phyloP scores from a whole-genome alignment of 2,329 filamentous ascomycete genomes.

The Nothophoma quercina region DNA sequence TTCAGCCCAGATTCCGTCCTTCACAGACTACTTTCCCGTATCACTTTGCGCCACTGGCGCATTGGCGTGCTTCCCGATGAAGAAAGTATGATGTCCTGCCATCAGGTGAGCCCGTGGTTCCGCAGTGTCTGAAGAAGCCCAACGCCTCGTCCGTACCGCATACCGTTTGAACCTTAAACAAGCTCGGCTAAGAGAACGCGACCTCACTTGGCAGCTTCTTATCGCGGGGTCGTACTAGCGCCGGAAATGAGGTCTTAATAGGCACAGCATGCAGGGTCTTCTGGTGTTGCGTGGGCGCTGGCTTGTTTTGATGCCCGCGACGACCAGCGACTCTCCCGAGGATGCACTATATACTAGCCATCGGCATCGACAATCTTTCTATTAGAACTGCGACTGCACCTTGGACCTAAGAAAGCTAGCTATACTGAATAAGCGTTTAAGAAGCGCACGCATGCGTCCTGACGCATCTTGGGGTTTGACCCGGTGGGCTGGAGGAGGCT shows the following conservation, averaged over 20 bases:
- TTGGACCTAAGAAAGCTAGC: background rate
- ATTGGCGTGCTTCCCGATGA: too few relatives aligned
- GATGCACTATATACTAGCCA: background rate
- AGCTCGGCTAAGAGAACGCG: constrained; percentile 7
- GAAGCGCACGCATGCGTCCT: background rate
- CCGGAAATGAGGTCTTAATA: background rate
- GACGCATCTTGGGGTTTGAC: background rate
- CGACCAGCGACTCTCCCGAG: too few relatives aligned
- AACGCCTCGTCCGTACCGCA: too few relatives aligned
- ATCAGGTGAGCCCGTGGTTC: too few relatives aligned
- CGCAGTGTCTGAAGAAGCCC: too few relatives aligned
- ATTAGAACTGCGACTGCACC: too few relatives aligned
- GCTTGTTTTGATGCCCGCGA: background rate
- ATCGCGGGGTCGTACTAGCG: constrained; percentile 7
- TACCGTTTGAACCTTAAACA: too few relatives aligned
- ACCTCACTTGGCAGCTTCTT: constrained; percentile 5
- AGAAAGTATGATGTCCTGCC: too few relatives aligned
- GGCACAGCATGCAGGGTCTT: background rate
- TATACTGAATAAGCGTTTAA: background rate
- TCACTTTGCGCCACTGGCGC: too few relatives aligned
- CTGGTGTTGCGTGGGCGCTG: background rate
- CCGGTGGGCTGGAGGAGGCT: background rate
- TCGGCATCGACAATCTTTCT: background rate
- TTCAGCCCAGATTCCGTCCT: too few relatives aligned
- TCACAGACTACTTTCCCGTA: too few relatives aligned